Conservation (phyloP, 768 basidiomycete species). For the Lactarius sp. region DNA sequence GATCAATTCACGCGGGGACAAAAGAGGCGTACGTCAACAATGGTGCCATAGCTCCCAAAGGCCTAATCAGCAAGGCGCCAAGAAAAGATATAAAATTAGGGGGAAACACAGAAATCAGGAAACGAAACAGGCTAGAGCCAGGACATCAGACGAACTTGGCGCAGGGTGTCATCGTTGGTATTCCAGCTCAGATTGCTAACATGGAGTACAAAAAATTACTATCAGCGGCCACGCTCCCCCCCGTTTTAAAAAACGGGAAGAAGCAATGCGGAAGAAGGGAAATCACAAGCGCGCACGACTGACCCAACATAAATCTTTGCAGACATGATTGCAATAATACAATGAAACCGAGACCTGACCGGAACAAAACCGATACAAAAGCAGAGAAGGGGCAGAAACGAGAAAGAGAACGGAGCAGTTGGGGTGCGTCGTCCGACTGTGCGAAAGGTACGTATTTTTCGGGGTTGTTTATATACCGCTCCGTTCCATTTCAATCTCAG, state of each 20-base stretch:
- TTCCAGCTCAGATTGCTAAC: slow-evolving; percentile 93
- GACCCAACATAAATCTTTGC: slow-evolving; percentile 92
- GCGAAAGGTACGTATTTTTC: not conserved
- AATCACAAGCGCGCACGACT: slow-evolving; percentile 60
- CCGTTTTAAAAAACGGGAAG: slow-evolving; percentile 29
- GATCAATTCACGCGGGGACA: slow-evolving; percentile 22
- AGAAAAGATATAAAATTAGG: not conserved
- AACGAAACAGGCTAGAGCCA: slow-evolving; percentile 29
- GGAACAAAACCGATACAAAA: slow-evolving; percentile 26
- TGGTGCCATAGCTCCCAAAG: slow-evolving; percentile 74
- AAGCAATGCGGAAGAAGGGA: slow-evolving; percentile 42
- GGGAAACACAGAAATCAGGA: slow-evolving; percentile 9
- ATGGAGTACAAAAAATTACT: slow-evolving; percentile 38
- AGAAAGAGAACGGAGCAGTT: slow-evolving; percentile 22
- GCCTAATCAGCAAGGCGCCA: slow-evolving; percentile 47
- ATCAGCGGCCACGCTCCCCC: slow-evolving; percentile 44
- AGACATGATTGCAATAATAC: slow-evolving; percentile 49
- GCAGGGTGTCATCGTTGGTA: slow-evolving; percentile 89
- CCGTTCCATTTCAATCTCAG: slow-evolving; percentile 48
- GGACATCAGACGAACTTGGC: slow-evolving; percentile 71
- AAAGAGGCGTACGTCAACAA: slow-evolving; percentile 84
- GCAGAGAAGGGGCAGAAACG: slow-evolving; percentile 21
- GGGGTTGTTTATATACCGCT: slow-evolving; percentile 39
- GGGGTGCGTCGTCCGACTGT: slow-evolving; percentile 20
- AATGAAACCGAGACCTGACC: slow-evolving; percentile 24